Percentiles rank a stretch among this genome's conserved stretches.
Conservation (phyloP, 208 protist species). For the Wallacemonas sp. region DNA sequence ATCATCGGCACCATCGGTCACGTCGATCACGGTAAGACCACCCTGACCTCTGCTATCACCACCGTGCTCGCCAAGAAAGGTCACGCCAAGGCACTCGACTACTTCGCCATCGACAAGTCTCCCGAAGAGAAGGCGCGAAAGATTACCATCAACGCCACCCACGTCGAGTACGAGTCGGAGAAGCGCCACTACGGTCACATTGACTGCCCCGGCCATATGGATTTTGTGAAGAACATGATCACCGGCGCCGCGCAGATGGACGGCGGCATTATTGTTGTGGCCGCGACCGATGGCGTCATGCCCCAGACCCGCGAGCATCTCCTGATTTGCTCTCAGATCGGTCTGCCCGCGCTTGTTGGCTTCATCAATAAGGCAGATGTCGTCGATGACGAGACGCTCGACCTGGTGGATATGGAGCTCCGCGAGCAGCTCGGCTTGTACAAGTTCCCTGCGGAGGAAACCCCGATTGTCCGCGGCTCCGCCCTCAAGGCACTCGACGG, state of each 20-base stretch:
- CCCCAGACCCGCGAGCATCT: slow-evolving; percentile 99
- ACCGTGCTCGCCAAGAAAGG: slow-evolving; percentile 91
- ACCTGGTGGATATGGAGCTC: slow-evolving; percentile 98
- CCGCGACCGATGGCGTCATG: slow-evolving; percentile 96
- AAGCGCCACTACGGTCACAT: slow-evolving; percentile 99
- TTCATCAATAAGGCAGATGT: slow-evolving; percentile 99
- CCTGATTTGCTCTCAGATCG: slow-evolving; percentile 98
- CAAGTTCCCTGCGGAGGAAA: slow-evolving; percentile 93
- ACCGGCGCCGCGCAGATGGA: slow-evolving; percentile 98
- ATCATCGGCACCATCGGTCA: slow-evolving; percentile 99
- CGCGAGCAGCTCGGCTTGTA: slow-evolving; percentile 94
- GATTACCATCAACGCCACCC: slow-evolving; percentile 99
- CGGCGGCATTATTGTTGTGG: slow-evolving; percentile 91
- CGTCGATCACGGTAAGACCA: slow-evolving; percentile 99
- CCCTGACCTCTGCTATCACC: slow-evolving; percentile 98
- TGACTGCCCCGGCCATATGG: slow-evolving; percentile 99
- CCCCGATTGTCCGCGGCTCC: slow-evolving; percentile 92
- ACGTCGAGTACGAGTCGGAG: slow-evolving; percentile 98
- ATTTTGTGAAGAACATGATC: slow-evolving; percentile 99
- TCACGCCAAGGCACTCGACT: slow-evolving; percentile 86
- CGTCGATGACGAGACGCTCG: slow-evolving; percentile 93
- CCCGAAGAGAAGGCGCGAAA: slow-evolving; percentile 99
- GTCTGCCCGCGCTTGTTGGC: slow-evolving; percentile 95
- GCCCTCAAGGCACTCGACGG: slow-evolving; percentile 97
- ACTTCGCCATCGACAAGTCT: slow-evolving; percentile 99